Conservation (phyloP, 2,329 filamentous ascomycete genomes). For the Fusarium sp. region DNA sequence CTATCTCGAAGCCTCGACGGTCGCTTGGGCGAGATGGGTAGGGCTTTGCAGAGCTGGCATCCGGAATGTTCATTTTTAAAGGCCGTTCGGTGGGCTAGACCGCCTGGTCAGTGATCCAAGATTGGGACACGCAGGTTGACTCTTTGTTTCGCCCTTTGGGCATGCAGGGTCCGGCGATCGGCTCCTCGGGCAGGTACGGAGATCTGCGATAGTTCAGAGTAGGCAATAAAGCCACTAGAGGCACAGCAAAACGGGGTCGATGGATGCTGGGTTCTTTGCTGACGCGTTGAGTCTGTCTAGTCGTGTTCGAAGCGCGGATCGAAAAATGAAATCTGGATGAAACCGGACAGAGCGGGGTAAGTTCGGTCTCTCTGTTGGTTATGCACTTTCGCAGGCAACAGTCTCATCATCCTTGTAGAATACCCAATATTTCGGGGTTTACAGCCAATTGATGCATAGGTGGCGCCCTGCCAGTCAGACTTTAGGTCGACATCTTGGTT, state of each 20-base stretch:
- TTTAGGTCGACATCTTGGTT: no score
- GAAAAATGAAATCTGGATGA: not conserved
- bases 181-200: rapidly evolving
- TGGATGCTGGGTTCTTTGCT: rapidly evolving
- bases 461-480: no score
- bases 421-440: not conserved
- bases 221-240: rapidly evolving
- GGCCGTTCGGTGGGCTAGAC: rapidly evolving
- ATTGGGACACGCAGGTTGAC: not conserved
- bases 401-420: not conserved
- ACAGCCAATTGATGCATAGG: not conserved
- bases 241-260: rapidly evolving
- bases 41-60: rapidly evolving
- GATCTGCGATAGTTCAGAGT: not conserved
- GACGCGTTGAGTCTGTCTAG: rapidly evolving
- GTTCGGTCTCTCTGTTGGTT: not conserved
- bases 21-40: not conserved
- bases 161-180: not conserved
- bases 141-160: rapidly evolving
- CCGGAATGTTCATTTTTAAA: rapidly evolving
- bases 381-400: not conserved
- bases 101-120: rapidly evolving
- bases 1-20: not conserved
- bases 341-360: not conserved
- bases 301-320: rapidly evolving